Base-by-base conservation (phyloP, 352 stramenopile genomes). In the Globisporangium middletonii region DNA sequence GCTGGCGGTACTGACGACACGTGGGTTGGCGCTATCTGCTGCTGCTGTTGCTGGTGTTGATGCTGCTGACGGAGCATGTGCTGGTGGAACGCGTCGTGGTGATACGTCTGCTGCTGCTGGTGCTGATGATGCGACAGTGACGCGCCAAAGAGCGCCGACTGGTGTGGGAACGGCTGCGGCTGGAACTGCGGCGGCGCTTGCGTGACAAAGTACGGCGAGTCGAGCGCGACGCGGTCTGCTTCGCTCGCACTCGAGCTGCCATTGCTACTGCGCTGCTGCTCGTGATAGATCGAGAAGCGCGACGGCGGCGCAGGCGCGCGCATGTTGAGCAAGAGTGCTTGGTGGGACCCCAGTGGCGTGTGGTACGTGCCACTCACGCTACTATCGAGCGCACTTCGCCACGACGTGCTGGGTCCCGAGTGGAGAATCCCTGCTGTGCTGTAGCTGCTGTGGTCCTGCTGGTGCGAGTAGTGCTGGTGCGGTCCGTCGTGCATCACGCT, bases 281-380 rank as follows among this genome's bases (percentile, higher is more conserved):
- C 50, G 4, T 63, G 57, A 27, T 50, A 62, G 12, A 62, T 62
- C n/a, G 48, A 47, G 28, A 57, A 62, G 56, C 56, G 56, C 12
- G 56, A 52, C 19, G 56, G 23, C 28, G 41, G 6, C 8, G 41
- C 15, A 6, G 41, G 55, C 4, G 47, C 48, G 8, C 56, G 56
- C 56, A 62, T 62, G 50, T 55, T 56, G 35, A 62, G 41, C 28
- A 62, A 13, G 11, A 62, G 41, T 30, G 56, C 56, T 44, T 62
- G 56, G 48, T 62, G 56, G 47, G 48, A 62, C 4, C 48, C 56
- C n/a, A 42, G 56, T 11, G 50, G 56, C 2, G 56, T 41, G n/a
- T 48, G 38, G 41, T 62, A 62, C n/a, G 50, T 16, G 4, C 49
- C 56, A 23, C n/a, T 55, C 19, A 12, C 44, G 9, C 18, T 55